Conservation (phyloP, 108 stramenopile genomes). For the Ochromonas danica region DNA sequence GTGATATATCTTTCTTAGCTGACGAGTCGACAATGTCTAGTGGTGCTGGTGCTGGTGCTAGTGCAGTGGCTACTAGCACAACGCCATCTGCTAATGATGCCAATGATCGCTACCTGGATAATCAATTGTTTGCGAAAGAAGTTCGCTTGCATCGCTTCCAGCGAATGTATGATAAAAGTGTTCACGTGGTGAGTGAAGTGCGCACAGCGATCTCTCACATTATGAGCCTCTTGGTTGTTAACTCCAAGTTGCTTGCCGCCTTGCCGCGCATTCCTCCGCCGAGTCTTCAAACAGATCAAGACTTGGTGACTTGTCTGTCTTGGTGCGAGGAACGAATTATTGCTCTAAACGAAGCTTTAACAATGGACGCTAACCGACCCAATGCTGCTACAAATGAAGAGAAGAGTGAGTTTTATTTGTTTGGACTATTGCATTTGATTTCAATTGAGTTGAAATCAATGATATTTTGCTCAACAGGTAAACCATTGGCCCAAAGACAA, state of each 20-base stretch:
- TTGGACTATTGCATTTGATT: background rate
- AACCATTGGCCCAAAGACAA: constrained; percentile 4
- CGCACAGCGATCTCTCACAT: constrained; percentile 11
- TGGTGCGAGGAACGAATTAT: constrained; percentile 36
- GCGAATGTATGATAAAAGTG: background rate
- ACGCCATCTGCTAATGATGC: background rate
- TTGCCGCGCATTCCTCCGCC: background rate
- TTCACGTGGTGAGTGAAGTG: constrained; percentile 20
- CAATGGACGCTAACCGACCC: constrained; percentile 20
- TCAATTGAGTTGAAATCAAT: background rate
- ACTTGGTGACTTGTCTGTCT: background rate
- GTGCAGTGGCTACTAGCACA: background rate
- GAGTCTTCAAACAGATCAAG: background rate
- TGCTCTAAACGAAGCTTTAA: constrained; percentile 24
- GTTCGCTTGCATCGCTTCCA: background rate
- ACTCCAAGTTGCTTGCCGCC: background rate
- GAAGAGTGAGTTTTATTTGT: background rate
- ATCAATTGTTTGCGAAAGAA: constrained; percentile 7
- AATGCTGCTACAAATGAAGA: background rate
- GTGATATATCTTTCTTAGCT: background rate
- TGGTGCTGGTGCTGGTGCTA: too few species aligned
- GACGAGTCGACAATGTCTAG: too few species aligned
- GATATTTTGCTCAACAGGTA: background rate
- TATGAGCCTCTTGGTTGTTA: background rate
- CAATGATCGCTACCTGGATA: constrained; percentile 3